A percentile compares a stretch with the other conserved stretches of the same genome.
Evolutionary conservation across 2,329 filamentous ascomycete species (phyloP).

Genomic region (Dothideomycetes sp.): DNA sequence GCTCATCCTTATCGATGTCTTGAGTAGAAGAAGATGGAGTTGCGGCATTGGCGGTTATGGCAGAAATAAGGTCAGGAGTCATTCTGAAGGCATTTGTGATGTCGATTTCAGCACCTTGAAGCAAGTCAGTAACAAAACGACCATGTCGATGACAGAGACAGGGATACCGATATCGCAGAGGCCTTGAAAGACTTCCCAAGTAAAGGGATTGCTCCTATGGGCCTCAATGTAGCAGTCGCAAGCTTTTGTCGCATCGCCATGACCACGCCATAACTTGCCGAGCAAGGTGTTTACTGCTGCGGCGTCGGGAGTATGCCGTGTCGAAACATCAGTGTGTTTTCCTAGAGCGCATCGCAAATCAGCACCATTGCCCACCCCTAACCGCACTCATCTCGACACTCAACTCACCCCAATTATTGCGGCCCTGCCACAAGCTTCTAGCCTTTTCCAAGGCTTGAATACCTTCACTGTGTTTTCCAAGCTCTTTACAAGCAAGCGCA

Average conservation of each 20-base stretch:
- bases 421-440: conserved; percentile 63
- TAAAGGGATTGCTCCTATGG: conserved; percentile 83
- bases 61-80: conserved; percentile 52
- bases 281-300: conserved; percentile 74
- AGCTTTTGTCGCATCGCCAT: conserved; percentile 73
- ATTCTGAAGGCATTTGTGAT: conserved; percentile 80
- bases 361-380: conserved; percentile 2
- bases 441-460: conserved; percentile 76
- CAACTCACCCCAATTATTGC: conserved; percentile 50
- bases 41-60: conserved; percentile 30
- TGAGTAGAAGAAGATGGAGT: conserved; percentile 5
- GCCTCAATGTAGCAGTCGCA: conserved; percentile 81
- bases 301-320: conserved; percentile 71
- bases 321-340: conserved; percentile 64
- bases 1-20: conserved; percentile 25
- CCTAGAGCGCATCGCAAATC: conserved; percentile 40
- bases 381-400: no score
- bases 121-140: conserved; percentile 7
- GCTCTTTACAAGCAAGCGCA: conserved; percentile 73
- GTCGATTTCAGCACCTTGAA: conserved; percentile 63
- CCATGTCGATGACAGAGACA: not conserved
- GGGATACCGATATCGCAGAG: conserved; percentile 65
- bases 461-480: conserved; percentile 74
- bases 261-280: conserved; percentile 76
- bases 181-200: conserved; percentile 92